Evolutionary conservation across 495 filamentous ascomycete genomes (phyloP).

Genomic region (Podospora australis): DNA sequence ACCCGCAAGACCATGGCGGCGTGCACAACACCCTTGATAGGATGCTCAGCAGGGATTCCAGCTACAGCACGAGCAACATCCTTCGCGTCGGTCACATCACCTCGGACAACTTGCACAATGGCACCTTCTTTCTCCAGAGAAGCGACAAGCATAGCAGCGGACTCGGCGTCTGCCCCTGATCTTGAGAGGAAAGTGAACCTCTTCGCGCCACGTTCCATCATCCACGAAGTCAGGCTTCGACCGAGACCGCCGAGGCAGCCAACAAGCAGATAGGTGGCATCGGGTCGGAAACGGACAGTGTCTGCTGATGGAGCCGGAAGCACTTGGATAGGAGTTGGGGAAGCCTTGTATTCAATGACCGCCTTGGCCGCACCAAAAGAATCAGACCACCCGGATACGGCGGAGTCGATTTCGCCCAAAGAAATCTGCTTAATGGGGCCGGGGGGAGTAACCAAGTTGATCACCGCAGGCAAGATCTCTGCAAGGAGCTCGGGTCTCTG

Average conservation of each 20-base stretch:
- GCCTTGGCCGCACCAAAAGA: neutral
- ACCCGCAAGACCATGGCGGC: slow-evolving; percentile 5
- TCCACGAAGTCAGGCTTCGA: slow-evolving; percentile 26
- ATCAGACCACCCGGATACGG: too few relatives aligned
- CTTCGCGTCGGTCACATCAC: slow-evolving; percentile 3
- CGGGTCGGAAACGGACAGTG: neutral
- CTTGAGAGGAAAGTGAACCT: slow-evolving; percentile 1
- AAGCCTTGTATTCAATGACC: neutral
- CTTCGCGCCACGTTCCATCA: slow-evolving; percentile 17
- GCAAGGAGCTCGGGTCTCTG: too few relatives aligned
- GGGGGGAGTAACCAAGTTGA: too few relatives aligned
- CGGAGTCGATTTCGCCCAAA: too few relatives aligned
- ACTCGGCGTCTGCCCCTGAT: neutral
- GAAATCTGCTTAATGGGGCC: too few relatives aligned
- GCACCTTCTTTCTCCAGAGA: neutral
- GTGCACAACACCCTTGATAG: slow-evolving; percentile 8
- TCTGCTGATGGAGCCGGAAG: neutral
- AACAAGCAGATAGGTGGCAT: slow-evolving; percentile 34
- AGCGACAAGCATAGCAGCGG: too few relatives aligned
- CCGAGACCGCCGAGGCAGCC: slow-evolving; percentile 43
- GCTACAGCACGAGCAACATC: neutral
- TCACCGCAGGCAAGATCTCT: too few relatives aligned
- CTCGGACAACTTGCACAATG: neutral
- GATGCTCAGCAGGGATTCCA: neutral
- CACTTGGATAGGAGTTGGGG: neutral